Evolutionary conservation across 176 grass and related monocot species (phyloP).

Genomic region (Urochloa ruziziensis): DNA sequence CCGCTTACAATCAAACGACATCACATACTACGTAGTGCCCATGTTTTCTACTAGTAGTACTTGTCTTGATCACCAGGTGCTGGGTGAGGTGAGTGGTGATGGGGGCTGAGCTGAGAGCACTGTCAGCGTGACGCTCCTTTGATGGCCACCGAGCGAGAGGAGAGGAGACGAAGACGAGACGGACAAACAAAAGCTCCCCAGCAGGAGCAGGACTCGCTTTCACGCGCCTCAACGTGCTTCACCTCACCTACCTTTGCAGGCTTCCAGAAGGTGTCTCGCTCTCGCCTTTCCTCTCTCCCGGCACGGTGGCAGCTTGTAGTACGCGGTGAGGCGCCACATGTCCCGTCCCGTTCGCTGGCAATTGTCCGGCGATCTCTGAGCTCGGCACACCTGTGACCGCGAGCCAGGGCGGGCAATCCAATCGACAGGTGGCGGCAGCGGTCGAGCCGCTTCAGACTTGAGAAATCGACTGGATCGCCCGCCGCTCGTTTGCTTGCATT

Average conservation of each 20-base stretch:
- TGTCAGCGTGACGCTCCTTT: not conserved
- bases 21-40: not conserved
- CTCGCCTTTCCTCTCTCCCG: not conserved
- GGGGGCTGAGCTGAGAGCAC: not conserved
- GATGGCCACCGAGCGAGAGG: not conserved
- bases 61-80: not conserved
- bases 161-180: no score
- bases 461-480: not conserved
- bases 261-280: slow-evolving; percentile 26
- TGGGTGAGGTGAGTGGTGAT: not conserved
- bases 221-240: slow-evolving; percentile 10
- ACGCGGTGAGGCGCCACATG: not conserved
- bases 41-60: not conserved
- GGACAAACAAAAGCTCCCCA: not conserved
- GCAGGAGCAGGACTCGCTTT: not conserved
- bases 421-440: not conserved
- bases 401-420: not conserved
- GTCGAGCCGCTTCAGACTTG: not conserved
- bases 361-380: not conserved
- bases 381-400: not conserved
- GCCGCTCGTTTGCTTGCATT: not conserved
- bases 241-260: not conserved
- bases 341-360: not conserved
- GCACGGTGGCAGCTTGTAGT: not conserved
- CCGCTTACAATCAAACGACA: not conserved